These are phyloP conservation scores for Verticillium zaregamsianum DNA, from an alignment of 2,329 filamentous ascomycete genomes.

Conservation along the genomic window DNA sequence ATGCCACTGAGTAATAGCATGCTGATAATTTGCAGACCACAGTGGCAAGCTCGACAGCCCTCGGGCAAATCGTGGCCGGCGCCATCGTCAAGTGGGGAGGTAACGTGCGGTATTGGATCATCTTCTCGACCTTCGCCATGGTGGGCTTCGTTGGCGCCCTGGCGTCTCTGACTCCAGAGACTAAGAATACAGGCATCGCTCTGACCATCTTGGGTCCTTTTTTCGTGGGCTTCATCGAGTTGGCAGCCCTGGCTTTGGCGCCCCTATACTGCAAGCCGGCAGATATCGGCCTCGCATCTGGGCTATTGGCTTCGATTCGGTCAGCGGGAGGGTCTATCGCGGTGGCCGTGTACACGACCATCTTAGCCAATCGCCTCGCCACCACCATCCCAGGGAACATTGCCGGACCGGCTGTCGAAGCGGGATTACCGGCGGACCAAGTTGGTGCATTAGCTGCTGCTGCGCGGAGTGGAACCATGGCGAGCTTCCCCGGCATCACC, in stretches of 20 bases:
- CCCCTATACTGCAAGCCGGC: slow-evolving; percentile 26
- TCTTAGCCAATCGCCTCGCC: slow-evolving; percentile 30
- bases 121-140: slow-evolving; percentile 31
- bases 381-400: slow-evolving; percentile 27
- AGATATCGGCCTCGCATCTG: slow-evolving; percentile 35
- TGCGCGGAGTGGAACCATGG: slow-evolving; percentile 20
- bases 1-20: not conserved
- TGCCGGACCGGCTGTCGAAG: slow-evolving; percentile 26
- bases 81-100: slow-evolving; percentile 27
- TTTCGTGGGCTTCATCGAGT: slow-evolving; percentile 31
- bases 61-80: slow-evolving; percentile 28
- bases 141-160: slow-evolving; percentile 26
- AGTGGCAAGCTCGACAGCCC: slow-evolving; percentile 26
- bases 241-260: slow-evolving; percentile 28
- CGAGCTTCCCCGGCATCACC: slow-evolving; percentile 27
- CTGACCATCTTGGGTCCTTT: slow-evolving; percentile 31
- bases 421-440: slow-evolving; percentile 30
- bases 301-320: slow-evolving; percentile 33
- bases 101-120: slow-evolving; percentile 30
- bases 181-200: slow-evolving; percentile 25
- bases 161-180: slow-evolving; percentile 26
- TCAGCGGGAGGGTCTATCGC: slow-evolving; percentile 31
- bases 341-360: slow-evolving; percentile 33
- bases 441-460: slow-evolving; percentile 22
- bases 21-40: slow-evolving; percentile 18